Evolutionary conservation across 2,329 filamentous ascomycete genomes (phyloP), one percentile per base, ranked within the genome.

Genomic region (Orbilia blumenaviensis): DNA sequence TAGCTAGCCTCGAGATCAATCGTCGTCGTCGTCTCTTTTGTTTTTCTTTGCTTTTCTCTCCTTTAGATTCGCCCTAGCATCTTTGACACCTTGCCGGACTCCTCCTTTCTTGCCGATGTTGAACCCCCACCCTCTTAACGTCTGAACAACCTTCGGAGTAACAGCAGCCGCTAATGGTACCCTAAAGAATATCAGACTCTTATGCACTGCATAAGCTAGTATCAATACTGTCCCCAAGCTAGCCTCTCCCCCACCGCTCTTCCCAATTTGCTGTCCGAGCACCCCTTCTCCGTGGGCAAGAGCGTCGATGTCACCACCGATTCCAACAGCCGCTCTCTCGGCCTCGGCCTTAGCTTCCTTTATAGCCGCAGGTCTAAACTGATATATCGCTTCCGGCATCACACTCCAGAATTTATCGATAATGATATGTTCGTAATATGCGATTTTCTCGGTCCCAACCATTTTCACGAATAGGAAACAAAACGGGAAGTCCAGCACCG

Each of bases 171-270:
- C 95, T 78, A 98, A 84, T 7, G 95, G 95, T 8, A 99, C 93
- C n/a, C 95, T 89, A 79, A 98, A 83, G 83, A 99, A 97, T 81
- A 99, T 97, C 50, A 78, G 32, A 80, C 92, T 96, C 85, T 99
- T 99, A 86, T 99, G 95, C 72, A 99, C 92, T 27, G 94, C 94
- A 81, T 99, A 99, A 10, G 95, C 95, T 56, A 99, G 87, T 14
- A 92, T 93, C 29, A 99, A 85, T 82, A 97, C 93, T 7, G 95
- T 98, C 88, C 89, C 90, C 60, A 91, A 85, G 80, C 88, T 54
- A 9, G 36, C 60, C 50, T 48, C 48, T 5, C 52, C 32, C 23
- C 52, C 52, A 56, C 25, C 32, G 4, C 23, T 34, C 7, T 62
- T 58, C 48, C 92, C 92, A 18, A 9, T 21, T 14, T 29, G 62